These are phyloP conservation scores for Aspergillus bertholletiae DNA, from an alignment of 495 filamentous ascomycete genomes.

Conservation along the genomic window DNA sequence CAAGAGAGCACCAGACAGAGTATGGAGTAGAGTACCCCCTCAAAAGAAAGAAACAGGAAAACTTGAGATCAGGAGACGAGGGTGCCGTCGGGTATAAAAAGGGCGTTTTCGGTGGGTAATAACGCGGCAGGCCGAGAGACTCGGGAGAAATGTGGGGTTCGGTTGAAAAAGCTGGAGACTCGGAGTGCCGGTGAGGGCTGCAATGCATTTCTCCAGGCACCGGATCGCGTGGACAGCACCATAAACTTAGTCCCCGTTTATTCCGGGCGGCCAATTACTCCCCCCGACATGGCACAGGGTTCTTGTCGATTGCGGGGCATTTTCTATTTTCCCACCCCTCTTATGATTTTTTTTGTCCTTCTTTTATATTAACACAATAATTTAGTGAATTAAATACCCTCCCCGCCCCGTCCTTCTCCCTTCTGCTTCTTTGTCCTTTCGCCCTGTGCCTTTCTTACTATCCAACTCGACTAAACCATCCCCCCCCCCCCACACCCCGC, in stretches of 20 bases:
- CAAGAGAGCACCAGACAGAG: neutral
- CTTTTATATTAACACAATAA: neutral
- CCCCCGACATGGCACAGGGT: neutral
- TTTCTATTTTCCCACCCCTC: constrained; percentile 5
- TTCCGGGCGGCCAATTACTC: neutral
- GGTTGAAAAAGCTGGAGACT: constrained; percentile 5
- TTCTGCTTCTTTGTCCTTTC: constrained; percentile 1
- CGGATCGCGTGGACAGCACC: neutral
- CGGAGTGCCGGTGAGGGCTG: neutral
- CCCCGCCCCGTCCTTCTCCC: neutral
- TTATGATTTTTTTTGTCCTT: neutral
- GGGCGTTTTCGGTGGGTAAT: neutral
- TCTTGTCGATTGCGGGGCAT: constrained; percentile 5
- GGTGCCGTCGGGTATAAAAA: neutral
- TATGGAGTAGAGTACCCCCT: neutral
- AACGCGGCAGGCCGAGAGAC: neutral
- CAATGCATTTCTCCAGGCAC: neutral
- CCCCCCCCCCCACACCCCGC: constrained; percentile 23
- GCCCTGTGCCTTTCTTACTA: no score
- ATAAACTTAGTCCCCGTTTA: neutral
- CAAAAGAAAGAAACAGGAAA: neutral
- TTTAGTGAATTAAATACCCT: no score
- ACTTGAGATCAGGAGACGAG: neutral
- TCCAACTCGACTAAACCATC: no score
- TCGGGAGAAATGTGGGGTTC: constrained; percentile 1